A percentile compares a stretch with the other conserved stretches of the same genome.
Evolutionary conservation across 805 yeast species (phyloP).

Genomic region (Lipomyces anomalus): DNA sequence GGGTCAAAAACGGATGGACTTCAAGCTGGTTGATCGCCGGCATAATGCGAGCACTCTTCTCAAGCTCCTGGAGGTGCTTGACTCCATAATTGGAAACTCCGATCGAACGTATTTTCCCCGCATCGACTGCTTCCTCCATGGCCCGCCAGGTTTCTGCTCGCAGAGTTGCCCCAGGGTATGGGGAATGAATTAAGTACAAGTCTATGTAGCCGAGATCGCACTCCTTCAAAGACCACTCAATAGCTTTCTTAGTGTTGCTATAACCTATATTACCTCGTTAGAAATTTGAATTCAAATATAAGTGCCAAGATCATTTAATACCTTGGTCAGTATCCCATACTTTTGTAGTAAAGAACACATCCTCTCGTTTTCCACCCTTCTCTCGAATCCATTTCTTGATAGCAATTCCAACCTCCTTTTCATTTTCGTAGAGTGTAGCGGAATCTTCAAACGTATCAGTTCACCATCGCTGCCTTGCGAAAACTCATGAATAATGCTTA

Average conservation of each 20-base stretch:
- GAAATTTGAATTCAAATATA: slow-evolving; percentile 35
- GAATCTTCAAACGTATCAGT: slow-evolving; percentile 49
- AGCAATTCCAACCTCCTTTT: slow-evolving; percentile 61
- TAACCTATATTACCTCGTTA: slow-evolving; percentile 41
- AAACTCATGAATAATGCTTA: neutral
- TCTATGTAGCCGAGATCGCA: slow-evolving; percentile 57
- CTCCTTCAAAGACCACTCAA: slow-evolving; percentile 46
- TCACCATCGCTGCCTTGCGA: neutral
- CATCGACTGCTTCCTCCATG: slow-evolving; percentile 63
- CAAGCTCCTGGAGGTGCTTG: slow-evolving; percentile 52
- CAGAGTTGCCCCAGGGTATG: slow-evolving; percentile 41
- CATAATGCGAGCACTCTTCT: slow-evolving; percentile 36
- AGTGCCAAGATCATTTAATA: slow-evolving; percentile 27
- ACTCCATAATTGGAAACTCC: slow-evolving; percentile 74
- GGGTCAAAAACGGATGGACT: slow-evolving; percentile 76
- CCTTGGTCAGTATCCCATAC: slow-evolving; percentile 32
- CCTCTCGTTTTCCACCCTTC: slow-evolving; percentile 35
- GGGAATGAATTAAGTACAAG: slow-evolving; percentile 54
- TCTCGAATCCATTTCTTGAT: slow-evolving; percentile 38
- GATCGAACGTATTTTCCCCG: slow-evolving; percentile 54
- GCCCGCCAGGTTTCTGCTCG: slow-evolving; percentile 66
- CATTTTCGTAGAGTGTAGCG: slow-evolving; percentile 66
- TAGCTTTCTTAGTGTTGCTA: slow-evolving; percentile 53
- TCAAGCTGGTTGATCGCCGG: slow-evolving; percentile 82
- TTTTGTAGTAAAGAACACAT: slow-evolving; percentile 34